Percentiles rank a stretch among this genome's conserved stretches.
These are phyloP conservation scores for Rhodotorula diobovata DNA, from an alignment of 768 basidiomycete species.

Conservation along the genomic window DNA sequence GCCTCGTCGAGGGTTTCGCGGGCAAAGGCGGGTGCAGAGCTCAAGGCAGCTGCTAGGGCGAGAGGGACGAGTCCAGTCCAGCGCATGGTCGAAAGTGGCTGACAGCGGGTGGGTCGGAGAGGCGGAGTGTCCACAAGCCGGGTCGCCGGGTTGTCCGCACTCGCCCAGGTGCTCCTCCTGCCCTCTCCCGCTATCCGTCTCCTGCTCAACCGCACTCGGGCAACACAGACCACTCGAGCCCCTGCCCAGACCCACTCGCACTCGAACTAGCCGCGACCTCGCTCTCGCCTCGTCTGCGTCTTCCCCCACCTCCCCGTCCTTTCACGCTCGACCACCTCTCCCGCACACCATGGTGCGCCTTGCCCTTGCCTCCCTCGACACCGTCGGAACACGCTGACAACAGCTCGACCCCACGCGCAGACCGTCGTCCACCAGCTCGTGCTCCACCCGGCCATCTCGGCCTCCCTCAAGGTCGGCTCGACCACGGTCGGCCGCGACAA, in stretches of 20 bases:
- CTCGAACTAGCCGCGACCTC: background rate
- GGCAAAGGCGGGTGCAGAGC: background rate
- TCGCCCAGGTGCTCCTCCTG: no score
- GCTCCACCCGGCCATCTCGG: constrained; percentile 75
- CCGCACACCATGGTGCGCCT: background rate
- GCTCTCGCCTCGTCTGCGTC: background rate
- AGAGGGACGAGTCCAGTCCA: background rate
- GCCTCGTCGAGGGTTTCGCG: constrained; percentile 36
- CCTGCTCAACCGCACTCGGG: no score
- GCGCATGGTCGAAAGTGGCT: background rate
- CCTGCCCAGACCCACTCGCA: background rate
- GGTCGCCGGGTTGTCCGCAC: no score
- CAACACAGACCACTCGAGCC: no score
- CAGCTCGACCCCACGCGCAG: background rate
- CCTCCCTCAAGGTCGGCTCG: constrained; percentile 66
- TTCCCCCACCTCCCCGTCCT: background rate
- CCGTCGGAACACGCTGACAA: background rate
- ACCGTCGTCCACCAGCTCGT: constrained; percentile 57
- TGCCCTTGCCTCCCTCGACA: background rate
- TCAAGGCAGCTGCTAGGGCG: background rate
- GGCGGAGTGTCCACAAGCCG: no score
- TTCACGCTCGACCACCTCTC: background rate
- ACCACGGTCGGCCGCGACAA: constrained; percentile 90
- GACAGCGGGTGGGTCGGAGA: background rate
- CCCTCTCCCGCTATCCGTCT: no score